Evolutionary conservation across 495 filamentous ascomycete species (phyloP).

Genomic region (Penicillium paxilli): DNA sequence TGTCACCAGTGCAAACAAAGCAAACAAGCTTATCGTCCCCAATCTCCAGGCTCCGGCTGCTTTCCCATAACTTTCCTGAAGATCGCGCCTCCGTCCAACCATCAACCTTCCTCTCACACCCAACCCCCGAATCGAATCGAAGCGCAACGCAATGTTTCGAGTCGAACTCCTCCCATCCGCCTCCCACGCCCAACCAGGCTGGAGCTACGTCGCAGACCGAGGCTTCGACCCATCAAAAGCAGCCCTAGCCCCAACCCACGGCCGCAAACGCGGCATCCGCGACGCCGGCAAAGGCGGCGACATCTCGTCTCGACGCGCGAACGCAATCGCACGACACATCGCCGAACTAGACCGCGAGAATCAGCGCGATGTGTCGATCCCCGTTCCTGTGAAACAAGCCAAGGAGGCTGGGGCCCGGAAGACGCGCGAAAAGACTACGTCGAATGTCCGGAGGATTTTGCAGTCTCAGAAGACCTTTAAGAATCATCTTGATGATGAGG

Average conservation of each 20-base stretch:
- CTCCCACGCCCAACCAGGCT: slow-evolving; percentile 72
- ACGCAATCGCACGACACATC: slow-evolving; percentile 73
- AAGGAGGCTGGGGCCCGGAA: slow-evolving; percentile 51
- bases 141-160: slow-evolving; percentile 48
- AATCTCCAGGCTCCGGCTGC: no score
- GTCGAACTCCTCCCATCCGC: slow-evolving; percentile 77
- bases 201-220: slow-evolving; percentile 84
- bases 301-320: slow-evolving; percentile 72
- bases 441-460: slow-evolving; percentile 87
- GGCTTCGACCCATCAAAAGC: slow-evolving; percentile 60
- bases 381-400: slow-evolving; percentile 54
- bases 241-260: slow-evolving; percentile 53
- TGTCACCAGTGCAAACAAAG: no score
- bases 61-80: no score
- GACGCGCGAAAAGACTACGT: slow-evolving; percentile 61
- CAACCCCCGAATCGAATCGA: background rate
- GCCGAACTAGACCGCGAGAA: slow-evolving; percentile 81
- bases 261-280: slow-evolving; percentile 66
- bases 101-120: background rate
- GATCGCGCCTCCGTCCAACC: background rate
- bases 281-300: slow-evolving; percentile 53
- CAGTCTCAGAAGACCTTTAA: slow-evolving; percentile 87
- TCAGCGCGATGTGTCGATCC: slow-evolving; percentile 67
- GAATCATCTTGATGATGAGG: slow-evolving; percentile 88
- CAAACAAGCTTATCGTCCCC: no score